Evolutionary conservation across 192 early-diverging fungal genomes (phyloP), one percentile per base, ranked within the genome.

Genomic region (Coemansia sp.): DNA sequence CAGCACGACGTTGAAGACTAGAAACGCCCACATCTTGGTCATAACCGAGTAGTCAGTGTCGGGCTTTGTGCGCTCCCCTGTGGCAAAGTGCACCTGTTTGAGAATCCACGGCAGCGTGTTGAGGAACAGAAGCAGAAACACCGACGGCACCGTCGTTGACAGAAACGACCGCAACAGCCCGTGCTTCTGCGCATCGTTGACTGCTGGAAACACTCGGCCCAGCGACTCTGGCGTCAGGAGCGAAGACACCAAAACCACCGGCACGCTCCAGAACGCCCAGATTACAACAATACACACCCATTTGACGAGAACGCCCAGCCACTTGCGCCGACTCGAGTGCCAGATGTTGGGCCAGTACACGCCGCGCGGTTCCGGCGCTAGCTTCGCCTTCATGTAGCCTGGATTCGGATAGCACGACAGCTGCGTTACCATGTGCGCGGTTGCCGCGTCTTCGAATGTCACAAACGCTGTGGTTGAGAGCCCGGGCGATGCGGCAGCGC

Each of bases 291-390:
- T 77, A 21, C 86, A 78, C 1, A 84, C 61, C 64, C 83, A 84
- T 26, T 89, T 85, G 6, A 88, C 56, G 16, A 83, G 66, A 11
- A 84, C 74, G 2, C 91, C 85, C 19, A 84, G 63, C 18, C 84
- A 73, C 49, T 83, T 79, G 60, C 90, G 86, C 8, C 84, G 69
- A 38, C 67, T 76, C 23, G 87, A 85, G 41, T 91, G 75, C 59
- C 82, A 86, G n/a, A 94, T 71, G 67, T 92, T 92, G 47, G 87
- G 79, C 92, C 91, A 94, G 62, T 83, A 83, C 49, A 94, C 86
- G 59, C 90, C 91, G 37, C 90, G 87, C 32, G 92, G 91, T 67
- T 91, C 91, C 8, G 92, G 91, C 12, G 91, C 91, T 39, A 89
- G 72, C 56, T 57, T 66, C 0, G 90, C 87, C 13, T 83, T 69